Conservation (phyloP, 345 rosid genomes). For the Moricandia arvensis region DNA sequence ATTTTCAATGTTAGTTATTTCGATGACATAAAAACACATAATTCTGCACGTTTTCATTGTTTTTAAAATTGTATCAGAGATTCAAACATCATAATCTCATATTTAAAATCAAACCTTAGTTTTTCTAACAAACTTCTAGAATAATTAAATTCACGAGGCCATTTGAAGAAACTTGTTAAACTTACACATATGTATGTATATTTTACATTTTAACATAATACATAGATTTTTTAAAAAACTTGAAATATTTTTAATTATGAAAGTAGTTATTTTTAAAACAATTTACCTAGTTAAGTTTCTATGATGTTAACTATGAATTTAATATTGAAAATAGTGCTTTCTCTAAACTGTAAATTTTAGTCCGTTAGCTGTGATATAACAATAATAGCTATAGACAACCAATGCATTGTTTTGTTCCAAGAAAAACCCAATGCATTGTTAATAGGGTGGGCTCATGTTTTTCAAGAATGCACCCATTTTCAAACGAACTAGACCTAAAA, state of each 20-base stretch:
- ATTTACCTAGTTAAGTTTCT: neutral
- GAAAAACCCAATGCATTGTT: no score
- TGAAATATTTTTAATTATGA: neutral
- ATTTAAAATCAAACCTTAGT: neutral
- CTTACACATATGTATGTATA: neutral
- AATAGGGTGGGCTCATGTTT: no score
- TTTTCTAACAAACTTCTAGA: neutral
- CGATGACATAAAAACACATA: neutral
- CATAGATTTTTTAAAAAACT: neutral
- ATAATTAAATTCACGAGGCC: neutral
- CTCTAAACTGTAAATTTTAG: neutral
- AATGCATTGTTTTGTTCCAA: no score
- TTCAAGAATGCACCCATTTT: neutral
- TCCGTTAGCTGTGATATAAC: neutral
- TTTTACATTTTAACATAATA: neutral
- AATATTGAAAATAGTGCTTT: neutral
- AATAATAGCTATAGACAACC: neutral
- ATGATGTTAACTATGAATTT: neutral
- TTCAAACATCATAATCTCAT: neutral
- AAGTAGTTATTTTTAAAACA: no score
- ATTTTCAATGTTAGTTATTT: neutral
- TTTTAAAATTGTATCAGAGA: neutral
- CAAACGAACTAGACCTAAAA: constrained; percentile 7
- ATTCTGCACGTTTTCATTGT: neutral
- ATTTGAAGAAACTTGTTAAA: neutral